Evolutionary conservation across 805 yeast species (phyloP), one percentile per base, ranked within the genome.

Genomic region (Spathaspora arborariae): DNA sequence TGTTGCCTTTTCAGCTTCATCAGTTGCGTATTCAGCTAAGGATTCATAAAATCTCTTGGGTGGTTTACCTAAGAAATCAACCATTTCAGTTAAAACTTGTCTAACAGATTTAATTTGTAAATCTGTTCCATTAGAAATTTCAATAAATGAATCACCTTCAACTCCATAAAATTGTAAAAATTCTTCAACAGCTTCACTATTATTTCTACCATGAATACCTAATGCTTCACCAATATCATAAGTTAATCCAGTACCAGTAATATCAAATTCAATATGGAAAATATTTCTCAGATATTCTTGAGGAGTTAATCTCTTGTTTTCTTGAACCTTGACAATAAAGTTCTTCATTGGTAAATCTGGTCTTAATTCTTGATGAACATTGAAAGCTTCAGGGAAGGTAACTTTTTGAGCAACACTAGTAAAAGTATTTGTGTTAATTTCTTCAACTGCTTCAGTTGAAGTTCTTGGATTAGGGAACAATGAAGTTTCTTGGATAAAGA

Each of bases 161-260:
- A 90, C 72, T 2, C 88, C 90, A 61, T 90, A 92, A 60, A 72
- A 76, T 18, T 72, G 57, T 56, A 92, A 76, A 67, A 92, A 92
- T 53, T 76, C 75, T 39, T 74, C 78, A 45, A 91, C 96, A 34
- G 72, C 77, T 15, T 70, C 76, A 36, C 75, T 63, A 56, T 81
- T 78, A 72, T 92, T 92, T 61, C 92, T 83, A 42, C 96, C 97
- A 59, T 92, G 97, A 50, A 92, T 80, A 60, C 98, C 98, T 50
- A 92, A 79, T 18, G 98, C 97, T 75, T 92, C 98, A 64, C 98
- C 98, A 61, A 92, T 89, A 53, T 84, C 94, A 64, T 92, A 92
- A 42, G 81, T 88, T 62, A 92, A 75, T 20, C 96, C 97, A 33
- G 97, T 90, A 45, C 95, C 96, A 40, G 90, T 68, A 61, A 84